Percentiles rank a stretch among this genome's conserved stretches.
phyloP scores from a whole-genome alignment of 2,329 filamentous ascomycete genomes.

The Aspergillus versicolor region DNA sequence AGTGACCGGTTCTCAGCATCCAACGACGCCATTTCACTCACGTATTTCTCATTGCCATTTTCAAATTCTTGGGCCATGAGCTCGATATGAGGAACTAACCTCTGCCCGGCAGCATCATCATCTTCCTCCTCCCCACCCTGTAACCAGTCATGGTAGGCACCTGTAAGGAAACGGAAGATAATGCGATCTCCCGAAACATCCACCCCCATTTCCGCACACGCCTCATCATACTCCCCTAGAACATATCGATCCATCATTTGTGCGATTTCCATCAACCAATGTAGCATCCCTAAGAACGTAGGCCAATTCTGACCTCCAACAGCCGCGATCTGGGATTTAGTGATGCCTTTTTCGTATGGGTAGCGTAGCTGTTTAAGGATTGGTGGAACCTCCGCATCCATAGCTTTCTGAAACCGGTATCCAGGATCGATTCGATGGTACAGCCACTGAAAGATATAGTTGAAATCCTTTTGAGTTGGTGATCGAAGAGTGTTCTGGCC shows the following conservation, averaged over 20 bases:
- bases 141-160: conserved; percentile 91
- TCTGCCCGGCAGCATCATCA: conserved; percentile 76
- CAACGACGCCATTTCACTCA: conserved; percentile 77
- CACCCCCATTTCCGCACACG: conserved; percentile 80
- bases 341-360: conserved; percentile 92
- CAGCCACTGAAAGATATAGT: conserved; percentile 95
- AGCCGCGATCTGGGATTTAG: conserved; percentile 90
- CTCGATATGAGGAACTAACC: conserved; percentile 80
- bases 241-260: conserved; percentile 88
- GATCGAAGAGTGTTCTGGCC: conserved; percentile 88
- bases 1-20: conserved; percentile 83
- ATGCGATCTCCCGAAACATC: conserved; percentile 89
- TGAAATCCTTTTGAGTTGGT: conserved; percentile 97
- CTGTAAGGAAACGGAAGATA: conserved; percentile 87
- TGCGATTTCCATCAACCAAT: conserved; percentile 99
- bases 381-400: conserved; percentile 91
- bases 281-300: conserved; percentile 86
- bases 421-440: conserved; percentile 94
- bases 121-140: conserved; percentile 85
- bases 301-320: conserved; percentile 98
- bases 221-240: conserved; percentile 79
- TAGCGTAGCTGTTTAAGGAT: conserved; percentile 92
- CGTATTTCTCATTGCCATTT: conserved; percentile 76
- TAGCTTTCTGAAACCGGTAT: conserved; percentile 89
- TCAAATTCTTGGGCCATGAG: conserved; percentile 88